Conservation (phyloP, 2,329 filamentous ascomycete species). For the Penicillium janthinellum region DNA sequence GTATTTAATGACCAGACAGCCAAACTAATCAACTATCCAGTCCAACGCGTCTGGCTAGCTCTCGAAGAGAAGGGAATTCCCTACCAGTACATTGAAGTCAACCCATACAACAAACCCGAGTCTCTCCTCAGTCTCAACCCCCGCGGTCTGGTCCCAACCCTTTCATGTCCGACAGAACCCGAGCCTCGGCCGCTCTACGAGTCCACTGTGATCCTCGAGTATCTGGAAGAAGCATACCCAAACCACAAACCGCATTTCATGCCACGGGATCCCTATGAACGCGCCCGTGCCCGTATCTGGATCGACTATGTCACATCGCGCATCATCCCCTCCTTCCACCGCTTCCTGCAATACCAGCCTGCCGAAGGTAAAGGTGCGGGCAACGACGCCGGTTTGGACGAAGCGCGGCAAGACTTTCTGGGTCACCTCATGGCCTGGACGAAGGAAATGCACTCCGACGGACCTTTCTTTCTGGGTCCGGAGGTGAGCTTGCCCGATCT, state of each 20-base stretch:
- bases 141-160: constrained; percentile 72
- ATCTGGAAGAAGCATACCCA: constrained; percentile 70
- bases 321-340: constrained; percentile 71
- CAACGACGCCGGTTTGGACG: constrained; percentile 45
- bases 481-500: constrained; percentile 70
- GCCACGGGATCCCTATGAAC: constrained; percentile 63
- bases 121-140: constrained; percentile 73
- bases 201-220: constrained; percentile 72
- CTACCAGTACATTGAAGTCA: constrained; percentile 76
- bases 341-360: constrained; percentile 55
- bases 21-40: constrained; percentile 24
- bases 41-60: constrained; percentile 73
- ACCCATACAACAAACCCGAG: constrained; percentile 72
- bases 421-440: constrained; percentile 62
- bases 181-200: constrained; percentile 67
- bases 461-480: constrained; percentile 69
- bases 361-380: constrained; percentile 34
- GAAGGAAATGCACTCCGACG: constrained; percentile 60
- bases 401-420: constrained; percentile 62
- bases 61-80: constrained; percentile 72
- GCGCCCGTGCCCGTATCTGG: constrained; percentile 70
- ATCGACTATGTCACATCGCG: constrained; percentile 69
- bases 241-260: constrained; percentile 56
- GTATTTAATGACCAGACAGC: neutral
- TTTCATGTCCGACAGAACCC: constrained; percentile 44